These are phyloP conservation scores for peach (Prunus persica) DNA, from an alignment of 306 rosid genomes.

Conservation along the genomic window Prunus_persica_NCBIv2 NC_034016.1:16710001-16710500, in stretches of 20 bases:
- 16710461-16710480: not conserved
- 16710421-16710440: not conserved
- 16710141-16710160: too few species aligned
- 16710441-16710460: slow-evolving; percentile 1
- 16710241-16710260: slow-evolving; percentile 39
- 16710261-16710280: not conserved
- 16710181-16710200: not conserved
- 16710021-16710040: too few species aligned
- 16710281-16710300: not conserved
- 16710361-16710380: slow-evolving; percentile 80
- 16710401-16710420: slow-evolving; percentile 94
- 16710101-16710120: too few species aligned
- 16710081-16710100: too few species aligned
- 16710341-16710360: slow-evolving; percentile 65
- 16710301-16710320: not conserved
- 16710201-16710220: slow-evolving; percentile 39
- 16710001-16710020: too few species aligned
- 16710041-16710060: too few species aligned
- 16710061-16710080: too few species aligned
- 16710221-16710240: slow-evolving; percentile 55
- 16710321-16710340: slow-evolving; percentile 13
- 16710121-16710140: too few species aligned
- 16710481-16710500: not conserved
- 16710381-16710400: slow-evolving; percentile 92
- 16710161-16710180: not conserved